Evolutionary conservation across 2,329 filamentous ascomycete species (phyloP), one percentile per base, ranked within the genome.

Genomic region (Aspergillus cejpii): DNA sequence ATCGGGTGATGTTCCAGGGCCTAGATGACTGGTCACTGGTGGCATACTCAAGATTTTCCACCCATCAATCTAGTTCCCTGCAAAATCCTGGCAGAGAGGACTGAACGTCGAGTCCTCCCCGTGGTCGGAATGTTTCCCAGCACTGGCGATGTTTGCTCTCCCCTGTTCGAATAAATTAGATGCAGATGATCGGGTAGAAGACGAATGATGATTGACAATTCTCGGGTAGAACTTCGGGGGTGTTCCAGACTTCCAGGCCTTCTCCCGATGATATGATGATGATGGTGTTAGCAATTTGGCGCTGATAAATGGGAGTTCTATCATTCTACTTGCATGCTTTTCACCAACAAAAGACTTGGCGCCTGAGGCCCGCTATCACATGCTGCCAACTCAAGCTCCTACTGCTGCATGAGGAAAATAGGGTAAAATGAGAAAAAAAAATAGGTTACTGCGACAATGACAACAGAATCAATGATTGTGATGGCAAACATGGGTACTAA

Each of bases 281-380:
- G 41, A 39, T 14, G 20, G 34, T 43, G 28, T 33, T 39, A 33
- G 31, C 15, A 11, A 6, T 20, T 33, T 39, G 26, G 31, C 31
- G 17, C 11, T 20, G 31, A 19, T 19, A 17, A 34, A 17, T n/a
- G 26, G 23, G 37, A 26, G 17, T 14, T 28, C 11, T 15, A 26
- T n/a, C 23, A 24, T n/a, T n/a, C n/a, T n/a, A n/a, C n/a, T n/a
- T n/a, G n/a, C n/a, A n/a, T n/a, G n/a, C n/a, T n/a, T 41, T 41
- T 45, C 29, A 41, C 43, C 34, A 50, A 46, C 42, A 41, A 41
- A 29, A 26, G 43, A 44, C 27, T 38, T 21, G 23, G n/a, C 37
- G 12, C 17, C 20, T 37, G 14, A 37, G 50, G 41, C 45, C 53
- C 53, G 47, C 53, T 52, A 49, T 55, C 53, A 55, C 53, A 55